Conservation (phyloP, 768 basidiomycete genomes). For the Rhizopogon rudus region DNA sequence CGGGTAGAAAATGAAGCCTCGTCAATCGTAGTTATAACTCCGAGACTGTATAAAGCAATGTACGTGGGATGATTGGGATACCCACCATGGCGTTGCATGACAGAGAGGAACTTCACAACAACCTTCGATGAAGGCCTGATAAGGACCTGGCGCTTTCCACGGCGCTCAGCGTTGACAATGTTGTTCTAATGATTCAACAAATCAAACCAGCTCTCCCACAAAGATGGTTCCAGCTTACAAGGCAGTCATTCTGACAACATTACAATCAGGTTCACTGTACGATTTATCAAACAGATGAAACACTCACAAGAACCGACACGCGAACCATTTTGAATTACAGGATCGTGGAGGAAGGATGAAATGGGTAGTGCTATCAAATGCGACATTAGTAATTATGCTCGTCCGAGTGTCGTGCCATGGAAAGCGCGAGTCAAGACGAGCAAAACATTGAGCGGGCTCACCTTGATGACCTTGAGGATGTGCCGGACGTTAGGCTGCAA, state of each 20-base stretch:
- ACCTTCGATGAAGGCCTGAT: conserved; percentile 98
- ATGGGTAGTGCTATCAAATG: conserved; percentile 17
- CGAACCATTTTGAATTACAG: conserved; percentile 67
- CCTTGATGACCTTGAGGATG: conserved; percentile 31
- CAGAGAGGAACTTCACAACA: conserved; percentile 93
- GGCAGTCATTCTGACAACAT: conserved; percentile 50
- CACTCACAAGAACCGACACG: conserved; percentile 70
- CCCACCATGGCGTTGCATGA: conserved; percentile 99
- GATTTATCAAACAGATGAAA: neutral
- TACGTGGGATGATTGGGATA: conserved; percentile 7
- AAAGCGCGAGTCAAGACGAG: conserved; percentile 76
- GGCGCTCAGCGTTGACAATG: conserved; percentile 99
- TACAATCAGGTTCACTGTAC: neutral
- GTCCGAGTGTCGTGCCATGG: conserved; percentile 81
- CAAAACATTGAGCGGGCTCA: conserved; percentile 29
- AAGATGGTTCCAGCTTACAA: conserved; percentile 26
- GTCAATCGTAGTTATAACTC: conserved; percentile 86
- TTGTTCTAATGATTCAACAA: conserved; percentile 61
- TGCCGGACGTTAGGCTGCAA: conserved; percentile 14
- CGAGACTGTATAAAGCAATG: conserved; percentile 44
- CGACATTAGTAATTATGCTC: conserved; percentile 46
- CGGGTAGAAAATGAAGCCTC: conserved; percentile 53
- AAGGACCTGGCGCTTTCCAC: conserved; percentile 99
- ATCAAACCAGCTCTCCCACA: neutral
- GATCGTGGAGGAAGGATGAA: conserved; percentile 2